A percentile compares a stretch with the other conserved stretches of the same genome.
phyloP scores from a whole-genome alignment of 2,329 filamentous ascomycete species.

The Aureobasidium sp. region DNA sequence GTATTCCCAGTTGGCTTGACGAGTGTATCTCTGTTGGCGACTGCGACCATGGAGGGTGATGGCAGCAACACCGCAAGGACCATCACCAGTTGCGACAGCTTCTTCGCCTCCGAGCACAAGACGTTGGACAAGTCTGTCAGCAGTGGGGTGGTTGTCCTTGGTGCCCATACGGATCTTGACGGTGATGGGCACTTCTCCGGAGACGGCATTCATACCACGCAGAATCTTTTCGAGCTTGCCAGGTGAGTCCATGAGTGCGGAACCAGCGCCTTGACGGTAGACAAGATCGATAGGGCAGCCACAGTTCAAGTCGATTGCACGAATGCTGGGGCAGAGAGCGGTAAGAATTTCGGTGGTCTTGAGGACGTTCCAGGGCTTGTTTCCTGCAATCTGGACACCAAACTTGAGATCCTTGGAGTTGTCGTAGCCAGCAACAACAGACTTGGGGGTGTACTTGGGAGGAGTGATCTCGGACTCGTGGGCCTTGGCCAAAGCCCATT shows the following conservation, averaged over 20 bases:
- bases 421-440: constrained; percentile 67
- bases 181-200: constrained; percentile 81
- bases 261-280: constrained; percentile 79
- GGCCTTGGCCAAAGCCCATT: constrained; percentile 92
- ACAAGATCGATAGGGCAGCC: constrained; percentile 95
- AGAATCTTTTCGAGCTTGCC: constrained; percentile 91
- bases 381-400: constrained; percentile 85
- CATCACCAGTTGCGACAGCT: constrained; percentile 55
- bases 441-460: constrained; percentile 55
- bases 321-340: constrained; percentile 68
- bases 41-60: constrained; percentile 91
- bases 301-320: constrained; percentile 91
- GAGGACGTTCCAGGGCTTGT: constrained; percentile 82
- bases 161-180: constrained; percentile 93
- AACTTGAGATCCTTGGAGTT: constrained; percentile 78
- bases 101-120: constrained; percentile 74
- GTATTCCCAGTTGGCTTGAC: constrained; percentile 87
- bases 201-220: constrained; percentile 90
- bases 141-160: constrained; percentile 68
- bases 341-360: constrained; percentile 81
- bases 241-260: constrained; percentile 79
- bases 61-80: constrained; percentile 81
- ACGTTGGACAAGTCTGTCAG: constrained; percentile 71
- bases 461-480: constrained; percentile 73
- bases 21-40: constrained; percentile 89